Percentiles rank a stretch among this genome's conserved stretches.
These are phyloP conservation scores for Eucalyptus regnans DNA, from an alignment of 345 rosid species.

Conservation along the genomic window DNA sequence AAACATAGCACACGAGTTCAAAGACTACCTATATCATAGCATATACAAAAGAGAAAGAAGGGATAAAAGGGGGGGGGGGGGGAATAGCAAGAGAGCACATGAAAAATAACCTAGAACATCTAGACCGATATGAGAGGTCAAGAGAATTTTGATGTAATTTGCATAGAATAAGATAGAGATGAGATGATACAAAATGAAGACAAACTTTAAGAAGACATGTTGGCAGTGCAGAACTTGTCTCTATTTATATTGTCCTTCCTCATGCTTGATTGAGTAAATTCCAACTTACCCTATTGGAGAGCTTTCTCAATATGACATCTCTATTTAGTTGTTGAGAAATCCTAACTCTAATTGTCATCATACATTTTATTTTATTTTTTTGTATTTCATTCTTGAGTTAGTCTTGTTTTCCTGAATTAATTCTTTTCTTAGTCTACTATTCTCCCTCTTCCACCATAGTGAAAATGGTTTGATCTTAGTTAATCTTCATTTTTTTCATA, in stretches of 20 bases:
- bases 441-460: neutral
- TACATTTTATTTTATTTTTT: neutral
- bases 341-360: neutral
- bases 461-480: neutral
- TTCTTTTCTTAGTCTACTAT: neutral
- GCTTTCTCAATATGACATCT: neutral
- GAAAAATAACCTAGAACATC: neutral
- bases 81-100: neutral
- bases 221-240: neutral
- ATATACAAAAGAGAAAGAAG: neutral
- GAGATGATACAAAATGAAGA: neutral
- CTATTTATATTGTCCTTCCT: neutral
- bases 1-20: rapidly evolving
- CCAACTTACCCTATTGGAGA: neutral
- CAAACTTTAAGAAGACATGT: neutral
- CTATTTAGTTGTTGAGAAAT: neutral
- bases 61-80: neutral
- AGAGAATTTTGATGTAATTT: neutral
- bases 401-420: neutral
- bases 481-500: neutral
- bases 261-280: neutral
- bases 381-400: neutral
- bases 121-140: neutral
- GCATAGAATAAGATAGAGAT: neutral
- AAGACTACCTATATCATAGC: neutral